Base-by-base conservation (phyloP, 139 green algal genomes). In the Chlorella sp. region DNA sequence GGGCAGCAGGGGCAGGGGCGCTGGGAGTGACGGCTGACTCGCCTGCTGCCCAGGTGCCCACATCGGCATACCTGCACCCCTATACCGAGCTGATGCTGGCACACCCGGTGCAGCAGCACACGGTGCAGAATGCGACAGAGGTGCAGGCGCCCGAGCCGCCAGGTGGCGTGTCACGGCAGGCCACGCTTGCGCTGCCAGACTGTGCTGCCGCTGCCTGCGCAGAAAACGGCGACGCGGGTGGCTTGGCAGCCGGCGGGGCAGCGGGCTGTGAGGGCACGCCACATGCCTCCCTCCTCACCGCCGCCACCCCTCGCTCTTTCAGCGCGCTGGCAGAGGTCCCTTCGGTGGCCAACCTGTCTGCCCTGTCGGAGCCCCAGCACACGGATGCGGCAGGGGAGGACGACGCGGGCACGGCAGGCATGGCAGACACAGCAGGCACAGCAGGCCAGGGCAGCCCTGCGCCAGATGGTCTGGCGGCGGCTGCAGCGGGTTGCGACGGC, bases 61-160 rank as follows among this genome's bases (percentile, higher is more conserved):
- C 61, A 4, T 93, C 90, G n/a, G 91, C 86, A 32, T 91, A 84
- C 86, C 24, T 95, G 36, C 96, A 97, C 90, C 94, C 94, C 12
- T 95, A 96, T 90, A 93, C 92, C 12, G 48, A 86, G 21, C 80
- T 93, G 24, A 86, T 97, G 76, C 91, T 97, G 39, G 61, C 87
- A 11, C 81, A 90, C 18, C 86, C 42, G 37, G 81, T 93, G 39
- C 78, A 91, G 30, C 79, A 80, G 53, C 90, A 93, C 81, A 85
- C 83, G 40, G 57, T 85, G 71, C 48, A 48, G 66, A 39, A 39
- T 68, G 79, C 53, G 18, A 66, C 48, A 37, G 71, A 91, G 36
- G 71, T n/a, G 22, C 53, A 16, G 15, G 42, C 76, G 34, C 66
- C 75, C 57, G 69, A 78, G 73, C 66, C 69, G 81, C 76, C 76